Base-by-base conservation (phyloP, 139 green algal species). In the Klebsormidium nitens region DNA sequence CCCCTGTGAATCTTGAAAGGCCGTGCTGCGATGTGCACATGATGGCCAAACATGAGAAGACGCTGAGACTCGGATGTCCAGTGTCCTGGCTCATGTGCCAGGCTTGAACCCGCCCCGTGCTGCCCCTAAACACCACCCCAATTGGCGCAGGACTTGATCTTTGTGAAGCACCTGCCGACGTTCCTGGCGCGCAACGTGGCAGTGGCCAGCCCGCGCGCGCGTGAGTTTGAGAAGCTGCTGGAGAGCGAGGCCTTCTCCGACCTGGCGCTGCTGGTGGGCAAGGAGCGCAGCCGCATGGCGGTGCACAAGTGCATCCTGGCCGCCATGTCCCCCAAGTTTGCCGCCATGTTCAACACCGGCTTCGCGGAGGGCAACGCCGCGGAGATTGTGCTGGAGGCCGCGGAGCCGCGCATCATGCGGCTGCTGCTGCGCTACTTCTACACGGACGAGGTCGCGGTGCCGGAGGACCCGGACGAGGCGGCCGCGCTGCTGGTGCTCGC, bases 91-190 rank as follows among this genome's bases (percentile, higher is more conserved):
- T n/a, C n/a, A n/a, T n/a, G n/a, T n/a, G n/a, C n/a, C n/a, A n/a
- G n/a, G n/a, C n/a, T n/a, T n/a, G n/a, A n/a, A n/a, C n/a, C n/a
- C n/a, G n/a, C n/a, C n/a, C n/a, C n/a, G n/a, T n/a, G n/a, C n/a
- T n/a, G n/a, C n/a, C n/a, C n/a, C n/a, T n/a, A n/a, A n/a, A n/a
- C n/a, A n/a, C n/a, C n/a, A n/a, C n/a, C n/a, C n/a, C n/a, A n/a
- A n/a, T n/a, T n/a, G n/a, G n/a, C n/a, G 5, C 59, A 66, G 59
- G 59, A 66, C 59, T 28, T 66, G 29, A 66, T 66, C 28, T 23
- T 66, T 3, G 59, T 36, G 4, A 66, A 66, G 59, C 59, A 66
- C 23, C 23, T 55, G 23, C 23, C 23, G 46, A 55, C 46, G 46
- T 55, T 55, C 23, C 46, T 23, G 23, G 23, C 23, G 23, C 23